These are phyloP conservation scores for Yamadazyma philogaea DNA, from an alignment of 805 yeast genomes.

Conservation along the genomic window DNA sequence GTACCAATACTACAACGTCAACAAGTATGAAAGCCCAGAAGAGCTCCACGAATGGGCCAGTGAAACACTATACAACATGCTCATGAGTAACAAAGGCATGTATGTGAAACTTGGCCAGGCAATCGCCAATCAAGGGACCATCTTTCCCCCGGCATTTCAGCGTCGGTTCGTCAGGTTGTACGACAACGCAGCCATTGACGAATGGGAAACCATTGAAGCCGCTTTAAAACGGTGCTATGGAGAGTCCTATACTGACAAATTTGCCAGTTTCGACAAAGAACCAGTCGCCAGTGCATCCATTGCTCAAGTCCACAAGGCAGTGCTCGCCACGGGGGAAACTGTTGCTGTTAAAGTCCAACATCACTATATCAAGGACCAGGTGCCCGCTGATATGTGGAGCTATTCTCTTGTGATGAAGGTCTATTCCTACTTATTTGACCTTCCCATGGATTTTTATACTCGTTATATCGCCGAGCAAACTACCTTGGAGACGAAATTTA, in stretches of 20 bases:
- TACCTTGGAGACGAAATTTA: conserved; percentile 60
- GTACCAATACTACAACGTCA: conserved; percentile 51
- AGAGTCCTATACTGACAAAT: conserved; percentile 23
- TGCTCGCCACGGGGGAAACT: conserved; percentile 41
- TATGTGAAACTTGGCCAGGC: conserved; percentile 80
- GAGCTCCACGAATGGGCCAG: conserved; percentile 61
- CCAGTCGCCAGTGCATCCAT: conserved; percentile 76
- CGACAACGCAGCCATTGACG: conserved; percentile 64
- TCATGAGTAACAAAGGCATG: conserved; percentile 41
- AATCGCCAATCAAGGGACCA: conserved; percentile 68
- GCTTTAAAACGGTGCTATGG: conserved; percentile 26
- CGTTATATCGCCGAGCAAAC: conserved; percentile 56
- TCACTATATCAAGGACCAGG: conserved; percentile 57
- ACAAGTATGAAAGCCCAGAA: conserved; percentile 36
- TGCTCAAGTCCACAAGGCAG: conserved; percentile 66
- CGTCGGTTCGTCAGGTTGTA: conserved; percentile 54
- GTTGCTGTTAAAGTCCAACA: conserved; percentile 73
- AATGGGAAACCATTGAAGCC: conserved; percentile 45
- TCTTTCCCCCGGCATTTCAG: conserved; percentile 65
- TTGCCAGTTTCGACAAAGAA: conserved; percentile 45
- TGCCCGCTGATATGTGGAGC: conserved; percentile 57
- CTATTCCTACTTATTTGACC: conserved; percentile 57
- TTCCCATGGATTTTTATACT: conserved; percentile 59
- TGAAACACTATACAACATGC: conserved; percentile 27
- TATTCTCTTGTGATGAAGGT: conserved; percentile 50